These are phyloP conservation scores for Fagus sylvatica DNA, from an alignment of 306 rosid genomes.

Conservation along the genomic window DNA sequence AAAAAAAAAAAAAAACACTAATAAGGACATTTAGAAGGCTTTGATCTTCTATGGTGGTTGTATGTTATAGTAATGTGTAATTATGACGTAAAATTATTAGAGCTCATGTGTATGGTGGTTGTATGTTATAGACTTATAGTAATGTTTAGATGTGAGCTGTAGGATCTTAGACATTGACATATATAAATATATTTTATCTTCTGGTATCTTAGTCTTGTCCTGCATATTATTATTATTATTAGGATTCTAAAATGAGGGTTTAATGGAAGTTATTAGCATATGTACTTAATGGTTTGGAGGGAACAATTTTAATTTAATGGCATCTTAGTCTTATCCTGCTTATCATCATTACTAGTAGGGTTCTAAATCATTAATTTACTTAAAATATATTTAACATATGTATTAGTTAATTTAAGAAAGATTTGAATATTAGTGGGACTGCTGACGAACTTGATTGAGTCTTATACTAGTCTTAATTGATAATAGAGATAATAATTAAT, in stretches of 20 bases:
- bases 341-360: no score
- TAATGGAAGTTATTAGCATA: not conserved
- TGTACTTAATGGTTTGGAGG: not conserved
- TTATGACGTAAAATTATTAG: not conserved
- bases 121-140: not conserved
- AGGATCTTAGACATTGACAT: not conserved
- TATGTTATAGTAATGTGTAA: not conserved
- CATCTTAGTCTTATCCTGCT: no score
- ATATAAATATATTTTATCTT: not conserved
- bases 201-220: not conserved
- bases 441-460: not conserved
- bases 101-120: not conserved
- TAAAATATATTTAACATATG: no score
- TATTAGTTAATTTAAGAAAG: not conserved
- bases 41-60: not conserved
- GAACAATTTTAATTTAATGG: not conserved
- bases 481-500: not conserved
- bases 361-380: no score
- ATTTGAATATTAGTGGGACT: not conserved
- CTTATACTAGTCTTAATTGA: not conserved
- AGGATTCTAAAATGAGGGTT: not conserved
- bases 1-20: no score
- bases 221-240: not conserved
- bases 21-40: not conserved
- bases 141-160: no score